Evolutionary conservation across 768 basidiomycete genomes (phyloP).

Genomic region (Hygrocybe coccinea): DNA sequence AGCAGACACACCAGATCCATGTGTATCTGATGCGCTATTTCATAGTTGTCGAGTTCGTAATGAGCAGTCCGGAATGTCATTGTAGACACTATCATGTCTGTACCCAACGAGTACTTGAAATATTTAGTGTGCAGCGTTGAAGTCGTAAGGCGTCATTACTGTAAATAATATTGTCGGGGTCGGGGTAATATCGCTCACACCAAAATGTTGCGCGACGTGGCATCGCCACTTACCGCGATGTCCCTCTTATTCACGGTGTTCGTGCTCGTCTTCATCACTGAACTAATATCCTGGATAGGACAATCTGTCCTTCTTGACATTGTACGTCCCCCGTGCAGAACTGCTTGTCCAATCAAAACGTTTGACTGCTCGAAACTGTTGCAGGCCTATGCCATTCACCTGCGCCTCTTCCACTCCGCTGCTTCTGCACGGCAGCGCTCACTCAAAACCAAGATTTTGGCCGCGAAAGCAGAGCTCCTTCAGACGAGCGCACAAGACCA

Average conservation of each 20-base stretch:
- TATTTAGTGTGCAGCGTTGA: not conserved
- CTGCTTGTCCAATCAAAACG: not conserved
- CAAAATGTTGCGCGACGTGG: not conserved
- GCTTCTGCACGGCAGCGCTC: conserved; percentile 54
- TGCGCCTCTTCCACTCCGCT: conserved; percentile 56
- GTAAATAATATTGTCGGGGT: too few species aligned
- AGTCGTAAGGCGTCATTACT: not conserved
- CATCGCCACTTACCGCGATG: conserved; percentile 37
- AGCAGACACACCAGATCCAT: not conserved
- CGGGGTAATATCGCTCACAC: too few species aligned
- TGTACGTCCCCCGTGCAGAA: conserved; percentile 45
- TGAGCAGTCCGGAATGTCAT: too few species aligned
- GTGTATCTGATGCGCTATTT: not conserved
- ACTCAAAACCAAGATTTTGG: conserved; percentile 76
- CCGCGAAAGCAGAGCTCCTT: conserved; percentile 77
- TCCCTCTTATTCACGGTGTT: conserved; percentile 81
- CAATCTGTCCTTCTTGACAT: conserved; percentile 76
- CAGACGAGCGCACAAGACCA: conserved; percentile 94
- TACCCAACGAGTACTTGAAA: too few species aligned
- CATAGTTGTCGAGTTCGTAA: too few species aligned
- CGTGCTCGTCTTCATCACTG: conserved; percentile 71
- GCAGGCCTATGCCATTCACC: conserved; percentile 74
- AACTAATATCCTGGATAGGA: conserved; percentile 86
- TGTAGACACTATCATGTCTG: too few species aligned
- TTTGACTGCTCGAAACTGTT: not conserved